These are phyloP conservation scores for Cyclotella choctawhatcheeana DNA, from an alignment of 108 stramenopile species.

Conservation along the genomic window DNA sequence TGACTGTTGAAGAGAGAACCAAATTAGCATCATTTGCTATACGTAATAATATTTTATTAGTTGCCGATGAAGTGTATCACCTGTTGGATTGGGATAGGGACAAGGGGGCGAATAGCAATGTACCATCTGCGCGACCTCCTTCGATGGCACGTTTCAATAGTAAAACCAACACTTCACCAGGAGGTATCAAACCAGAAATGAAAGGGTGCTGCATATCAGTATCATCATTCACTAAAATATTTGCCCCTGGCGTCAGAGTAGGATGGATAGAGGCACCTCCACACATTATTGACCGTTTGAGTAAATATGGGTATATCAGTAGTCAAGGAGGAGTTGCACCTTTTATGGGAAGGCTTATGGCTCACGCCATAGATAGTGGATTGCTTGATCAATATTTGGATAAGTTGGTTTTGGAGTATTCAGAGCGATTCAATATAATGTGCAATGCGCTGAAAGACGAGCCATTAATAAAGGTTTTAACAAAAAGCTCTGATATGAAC, in stretches of 20 bases:
- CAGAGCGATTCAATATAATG: conserved; percentile 45
- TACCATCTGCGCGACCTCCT: conserved; percentile 46
- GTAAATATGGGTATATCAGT: conserved; percentile 60
- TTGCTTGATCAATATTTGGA: conserved; percentile 54
- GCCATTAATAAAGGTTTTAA: conserved; percentile 39
- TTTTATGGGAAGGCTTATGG: conserved; percentile 63
- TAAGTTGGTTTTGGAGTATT: conserved; percentile 48
- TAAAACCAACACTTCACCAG: neutral
- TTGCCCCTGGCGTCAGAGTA: conserved; percentile 65
- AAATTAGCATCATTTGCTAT: conserved; percentile 53
- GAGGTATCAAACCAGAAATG: neutral
- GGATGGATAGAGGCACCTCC: conserved; percentile 77
- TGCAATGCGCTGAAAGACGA: conserved; percentile 43
- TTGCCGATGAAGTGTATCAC: conserved; percentile 81
- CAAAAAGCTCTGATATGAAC: conserved; percentile 10
- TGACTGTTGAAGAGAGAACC: conserved; percentile 54
- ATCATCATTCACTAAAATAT: conserved; percentile 81
- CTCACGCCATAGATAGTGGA: conserved; percentile 42
- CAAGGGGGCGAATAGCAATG: neutral
- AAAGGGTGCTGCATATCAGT: conserved; percentile 73
- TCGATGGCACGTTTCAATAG: conserved; percentile 56
- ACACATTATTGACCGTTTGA: conserved; percentile 48
- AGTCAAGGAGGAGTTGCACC: conserved; percentile 74
- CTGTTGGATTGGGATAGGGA: conserved; percentile 67
- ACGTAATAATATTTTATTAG: conserved; percentile 56